Conservation (phyloP, 108 stramenopile genomes). For the Epithemia pelagica region DNA sequence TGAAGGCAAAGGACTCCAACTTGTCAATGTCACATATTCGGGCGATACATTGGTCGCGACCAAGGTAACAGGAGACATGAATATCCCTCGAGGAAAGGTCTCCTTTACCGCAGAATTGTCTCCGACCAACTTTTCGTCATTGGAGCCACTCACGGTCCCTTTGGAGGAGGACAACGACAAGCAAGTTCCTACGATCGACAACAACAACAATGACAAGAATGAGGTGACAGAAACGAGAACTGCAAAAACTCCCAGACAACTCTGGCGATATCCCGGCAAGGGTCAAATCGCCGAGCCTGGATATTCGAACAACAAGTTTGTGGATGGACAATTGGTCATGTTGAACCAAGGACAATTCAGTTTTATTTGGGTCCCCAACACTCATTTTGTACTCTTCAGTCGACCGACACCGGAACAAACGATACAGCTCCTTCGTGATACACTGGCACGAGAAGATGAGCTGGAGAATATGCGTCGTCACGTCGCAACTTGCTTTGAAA, state of each 20-base stretch:
- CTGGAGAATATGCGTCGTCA: constrained; percentile 15
- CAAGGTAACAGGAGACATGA: constrained; percentile 76
- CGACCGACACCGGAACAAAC: constrained; percentile 36
- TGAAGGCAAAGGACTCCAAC: constrained; percentile 54
- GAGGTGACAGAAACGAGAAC: constrained; percentile 13
- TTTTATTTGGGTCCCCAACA: constrained; percentile 76
- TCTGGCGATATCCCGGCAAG: constrained; percentile 43
- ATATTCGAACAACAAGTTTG: constrained; percentile 41
- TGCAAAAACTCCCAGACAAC: constrained; percentile 38
- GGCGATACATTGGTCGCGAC: constrained; percentile 70
- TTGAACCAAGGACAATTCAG: constrained; percentile 60
- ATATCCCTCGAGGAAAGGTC: constrained; percentile 69
- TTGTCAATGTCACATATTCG: constrained; percentile 67
- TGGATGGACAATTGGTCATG: constrained; percentile 74
- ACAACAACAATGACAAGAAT: not conserved
- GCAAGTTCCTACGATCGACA: not conserved
- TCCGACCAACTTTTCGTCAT: constrained; percentile 9
- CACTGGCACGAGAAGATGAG: constrained; percentile 12
- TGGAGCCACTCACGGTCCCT: constrained; percentile 59
- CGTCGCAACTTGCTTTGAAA: constrained; percentile 9
- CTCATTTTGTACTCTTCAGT: constrained; percentile 56
- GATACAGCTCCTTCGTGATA: not conserved
- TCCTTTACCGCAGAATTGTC: constrained; percentile 66
- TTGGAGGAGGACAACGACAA: not conserved
- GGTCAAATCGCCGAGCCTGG: constrained; percentile 65